phyloP scores from a whole-genome alignment of 495 filamentous ascomycete genomes.

The Letharia lupina region DNA sequence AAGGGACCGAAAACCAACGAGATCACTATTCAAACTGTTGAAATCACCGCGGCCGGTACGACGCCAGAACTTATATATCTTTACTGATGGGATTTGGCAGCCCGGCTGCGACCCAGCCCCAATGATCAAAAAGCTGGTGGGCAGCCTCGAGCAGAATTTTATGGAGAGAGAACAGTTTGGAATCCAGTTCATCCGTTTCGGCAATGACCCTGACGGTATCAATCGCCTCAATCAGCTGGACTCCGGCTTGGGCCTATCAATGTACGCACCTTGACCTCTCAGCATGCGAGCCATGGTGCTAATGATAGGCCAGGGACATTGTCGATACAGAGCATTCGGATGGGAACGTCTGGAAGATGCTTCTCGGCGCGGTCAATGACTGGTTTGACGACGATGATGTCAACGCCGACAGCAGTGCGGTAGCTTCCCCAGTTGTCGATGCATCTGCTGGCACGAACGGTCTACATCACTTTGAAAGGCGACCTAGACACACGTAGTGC shows the following conservation, averaged over 20 bases:
- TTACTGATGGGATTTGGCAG: conserved; percentile 37
- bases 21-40: neutral
- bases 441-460: too few species aligned
- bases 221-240: conserved; percentile 30
- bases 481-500: too few species aligned
- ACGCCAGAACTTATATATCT: conserved; percentile 32
- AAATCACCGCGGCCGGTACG: neutral
- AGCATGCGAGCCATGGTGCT: neutral
- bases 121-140: conserved; percentile 26
- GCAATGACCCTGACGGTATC: conserved; percentile 27
- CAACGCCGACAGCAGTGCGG: neutral
- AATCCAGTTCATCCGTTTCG: conserved; percentile 39
- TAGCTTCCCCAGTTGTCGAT: too few species aligned
- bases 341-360: conserved; percentile 31
- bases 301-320: conserved; percentile 27
- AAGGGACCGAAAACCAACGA: neutral
- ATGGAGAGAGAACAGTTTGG: conserved; percentile 27
- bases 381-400: conserved; percentile 19
- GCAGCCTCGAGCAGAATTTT: conserved; percentile 17
- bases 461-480: too few species aligned
- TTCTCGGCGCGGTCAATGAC: conserved; percentile 27
- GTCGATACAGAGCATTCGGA: conserved; percentile 27
- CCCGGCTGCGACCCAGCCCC: conserved; percentile 17
- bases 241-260: conserved; percentile 1
- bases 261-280: conserved; percentile 1